Base-by-base conservation (phyloP, 1,284 basidiomycete genomes). In the Trichosporon inkin region DNA sequence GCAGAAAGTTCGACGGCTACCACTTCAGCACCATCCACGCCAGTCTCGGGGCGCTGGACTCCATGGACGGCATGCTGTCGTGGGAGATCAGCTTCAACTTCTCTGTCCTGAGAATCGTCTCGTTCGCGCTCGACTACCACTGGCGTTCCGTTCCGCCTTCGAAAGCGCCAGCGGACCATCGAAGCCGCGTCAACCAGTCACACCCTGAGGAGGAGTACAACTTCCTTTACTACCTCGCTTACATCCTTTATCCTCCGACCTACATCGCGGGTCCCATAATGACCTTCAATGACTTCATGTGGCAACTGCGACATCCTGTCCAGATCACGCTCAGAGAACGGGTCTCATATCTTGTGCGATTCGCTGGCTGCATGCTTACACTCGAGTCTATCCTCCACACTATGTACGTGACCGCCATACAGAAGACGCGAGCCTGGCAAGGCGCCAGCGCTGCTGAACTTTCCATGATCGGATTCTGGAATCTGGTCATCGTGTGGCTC, bases 31-130 rank as follows among this genome's bases (percentile, higher is more conserved):
- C 72, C 14, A 64, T 95, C 5, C 81, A 85, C 51, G 75, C 86
- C 0, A 75, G 78, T 5, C 74, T 95, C 35, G 82, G 78, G 6
- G 74, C 73, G 16, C 68, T 88, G 72, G 92, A 97, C 73, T 64
- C 70, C 61, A 51, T 66, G 44, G 58, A 51, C 77, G 79, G 95
- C 81, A 52, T 85, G 82, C 90, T 92, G 5, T 82, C 92, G 34
- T 99, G 96, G 95, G 86, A 97, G 70, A 84, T 98, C 71, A 86
- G 83, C 68, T 98, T 95, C 82, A 99, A 99, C 76, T 94, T 99
- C 68, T 94, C 92, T 2, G 96, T 96, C 90, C 83, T 99, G 35
- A 85, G 96, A 14, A 83, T 97, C 35, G 83, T 99, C 10, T 96
- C 92, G 0, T 99, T 92, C 80, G 88, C 86, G 59, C 85, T 97